These are phyloP conservation scores for Dentipellis sp. DNA, from an alignment of 768 basidiomycete species.

Conservation along the genomic window DNA sequence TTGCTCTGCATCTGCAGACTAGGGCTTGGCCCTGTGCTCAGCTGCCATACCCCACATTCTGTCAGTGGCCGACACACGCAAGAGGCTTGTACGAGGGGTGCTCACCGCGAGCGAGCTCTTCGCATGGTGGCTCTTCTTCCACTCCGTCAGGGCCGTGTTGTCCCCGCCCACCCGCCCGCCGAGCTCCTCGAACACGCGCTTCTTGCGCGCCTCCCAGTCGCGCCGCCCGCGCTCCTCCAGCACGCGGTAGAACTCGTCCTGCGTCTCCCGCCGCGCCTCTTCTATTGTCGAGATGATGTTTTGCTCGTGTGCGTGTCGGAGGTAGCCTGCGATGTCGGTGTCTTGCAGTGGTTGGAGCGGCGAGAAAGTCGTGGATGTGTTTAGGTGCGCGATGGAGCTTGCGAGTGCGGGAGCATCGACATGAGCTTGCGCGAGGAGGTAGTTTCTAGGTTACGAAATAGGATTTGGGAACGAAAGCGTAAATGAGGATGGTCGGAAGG, in stretches of 20 bases:
- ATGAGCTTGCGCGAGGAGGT: slow-evolving; percentile 87
- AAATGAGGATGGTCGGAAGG: not conserved
- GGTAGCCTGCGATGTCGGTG: slow-evolving; percentile 88
- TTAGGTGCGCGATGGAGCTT: slow-evolving; percentile 74
- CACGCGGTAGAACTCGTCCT: slow-evolving; percentile 75
- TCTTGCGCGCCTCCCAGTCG: slow-evolving; percentile 90
- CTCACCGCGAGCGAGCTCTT: slow-evolving; percentile 47
- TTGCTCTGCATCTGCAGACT: slow-evolving; percentile 81
- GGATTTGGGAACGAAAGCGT: not conserved
- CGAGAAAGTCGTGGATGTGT: slow-evolving; percentile 75
- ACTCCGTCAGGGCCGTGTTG: slow-evolving; percentile 43
- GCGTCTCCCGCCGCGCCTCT: slow-evolving; percentile 77
- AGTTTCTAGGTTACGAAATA: slow-evolving; percentile 46
- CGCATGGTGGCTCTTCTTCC: slow-evolving; percentile 53
- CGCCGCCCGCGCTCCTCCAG: slow-evolving; percentile 65
- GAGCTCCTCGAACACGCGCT: slow-evolving; percentile 81
- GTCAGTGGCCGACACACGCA: not conserved
- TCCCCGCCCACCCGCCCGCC: slow-evolving; percentile 58
- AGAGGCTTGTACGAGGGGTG: slow-evolving; percentile 7
- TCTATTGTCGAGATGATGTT: slow-evolving; percentile 92
- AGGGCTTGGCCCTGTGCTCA: slow-evolving; percentile 43
- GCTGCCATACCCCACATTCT: slow-evolving; percentile 15
- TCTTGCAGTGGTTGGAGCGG: slow-evolving; percentile 91
- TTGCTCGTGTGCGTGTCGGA: slow-evolving; percentile 92
- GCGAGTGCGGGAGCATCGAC: slow-evolving; percentile 88